Conservation (phyloP, 306 rosid genomes). For the Glycine soja region DNA sequence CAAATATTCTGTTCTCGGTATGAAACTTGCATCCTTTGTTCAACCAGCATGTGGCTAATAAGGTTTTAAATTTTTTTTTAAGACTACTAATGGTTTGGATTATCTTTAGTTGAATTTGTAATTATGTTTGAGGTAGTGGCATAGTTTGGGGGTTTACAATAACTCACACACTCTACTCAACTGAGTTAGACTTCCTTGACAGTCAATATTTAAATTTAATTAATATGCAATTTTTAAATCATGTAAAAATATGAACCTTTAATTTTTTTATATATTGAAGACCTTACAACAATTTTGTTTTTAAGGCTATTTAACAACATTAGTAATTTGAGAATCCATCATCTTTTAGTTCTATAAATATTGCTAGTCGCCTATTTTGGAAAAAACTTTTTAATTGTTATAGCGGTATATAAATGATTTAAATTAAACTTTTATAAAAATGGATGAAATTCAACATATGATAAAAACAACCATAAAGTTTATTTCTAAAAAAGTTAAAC, state of each 20-base stretch:
- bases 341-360: not conserved
- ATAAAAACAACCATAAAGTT: not conserved
- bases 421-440: not conserved
- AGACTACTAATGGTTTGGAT: conserved; percentile 10
- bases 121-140: conserved; percentile 17
- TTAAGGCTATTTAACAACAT: not conserved
- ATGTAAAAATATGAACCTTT: not conserved
- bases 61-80: conserved; percentile 37
- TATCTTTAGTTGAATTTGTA: conserved; percentile 13
- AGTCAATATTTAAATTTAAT: not conserved
- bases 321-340: not conserved
- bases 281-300: not conserved
- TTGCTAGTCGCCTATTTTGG: not conserved
- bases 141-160: not conserved
- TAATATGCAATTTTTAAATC: not conserved
- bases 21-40: conserved; percentile 39
- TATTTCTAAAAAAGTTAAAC: not conserved
- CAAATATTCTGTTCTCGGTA: conserved; percentile 95
- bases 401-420: not conserved
- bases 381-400: not conserved
- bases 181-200: too few relatives aligned
- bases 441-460: not conserved
- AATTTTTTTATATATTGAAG: not conserved
- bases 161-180: too few relatives aligned
- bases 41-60: conserved; percentile 32